Evolutionary conservation across 2,329 filamentous ascomycete species (phyloP), one percentile per base, ranked within the genome.

Genomic region (Botryotinia calthae): DNA sequence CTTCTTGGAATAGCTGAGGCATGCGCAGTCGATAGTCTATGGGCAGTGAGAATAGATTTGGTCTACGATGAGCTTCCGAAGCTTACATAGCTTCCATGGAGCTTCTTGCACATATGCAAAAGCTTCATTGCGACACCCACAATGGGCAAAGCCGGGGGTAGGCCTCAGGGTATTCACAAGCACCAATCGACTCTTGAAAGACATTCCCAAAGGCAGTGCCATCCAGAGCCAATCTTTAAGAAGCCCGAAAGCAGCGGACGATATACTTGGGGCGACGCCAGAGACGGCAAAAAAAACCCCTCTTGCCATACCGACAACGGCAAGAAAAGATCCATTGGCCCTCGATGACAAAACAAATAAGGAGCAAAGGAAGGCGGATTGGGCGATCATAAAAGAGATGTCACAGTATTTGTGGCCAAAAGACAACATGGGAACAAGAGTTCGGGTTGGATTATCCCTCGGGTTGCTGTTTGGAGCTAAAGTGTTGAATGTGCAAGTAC

Each of bases 301-400:
- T 25, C 74, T 75, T 58, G 75, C 74, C 44, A 67, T 65, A 20
- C 73, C 75, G n/a, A 69, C 71, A 42, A 65, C 67, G 14, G 69
- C 74, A 25, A 78, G 78, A 34, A 83, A 83, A 73, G 89, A 91
- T 77, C 86, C 88, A 44, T 82, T 95, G 61, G 87, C 92, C 31
- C 84, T 87, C 20, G 86, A 91, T 79, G 87, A 92, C 74, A 90
- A 89, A 80, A 90, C 89, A 68, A 91, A 90, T 31, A 90, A 95
- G 78, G 93, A 98, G 83, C 97, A 99, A 86, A 90, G 96, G 78
- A 97, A 95, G 84, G 95, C 95, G 14, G 96, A 99, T 81, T 98
- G 95, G 95, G 95, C 95, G 65, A 99, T 99, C 77, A 96, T 99
- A 86, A 97, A 93, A 83, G 95, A 99, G 82, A 98, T 99, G 95